Evolutionary conservation across 768 basidiomycete species (phyloP).

Genomic region (Clavulina sp.): DNA sequence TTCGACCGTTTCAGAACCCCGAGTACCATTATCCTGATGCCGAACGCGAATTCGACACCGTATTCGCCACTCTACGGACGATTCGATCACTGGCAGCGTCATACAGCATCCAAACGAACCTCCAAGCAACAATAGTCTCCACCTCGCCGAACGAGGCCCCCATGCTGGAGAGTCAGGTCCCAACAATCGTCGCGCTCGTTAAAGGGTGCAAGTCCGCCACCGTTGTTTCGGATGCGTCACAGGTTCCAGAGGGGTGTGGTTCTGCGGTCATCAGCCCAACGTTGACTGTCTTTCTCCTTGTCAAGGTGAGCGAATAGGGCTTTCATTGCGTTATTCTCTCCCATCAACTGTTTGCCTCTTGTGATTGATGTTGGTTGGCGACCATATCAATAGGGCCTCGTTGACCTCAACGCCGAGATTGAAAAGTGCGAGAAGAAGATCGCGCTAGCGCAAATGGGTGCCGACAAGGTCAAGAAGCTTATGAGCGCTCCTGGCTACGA

Average conservation of each 20-base stretch:
- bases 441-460: constrained; percentile 44
- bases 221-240: constrained; percentile 41
- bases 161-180: constrained; percentile 52
- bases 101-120: constrained; percentile 73
- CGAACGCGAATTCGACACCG: constrained; percentile 70
- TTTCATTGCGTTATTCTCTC: not conserved
- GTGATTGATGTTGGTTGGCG: too few species aligned
- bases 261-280: constrained; percentile 61
- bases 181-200: constrained; percentile 63
- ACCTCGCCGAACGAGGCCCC: constrained; percentile 42
- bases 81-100: constrained; percentile 75
- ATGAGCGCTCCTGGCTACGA: constrained; percentile 61
- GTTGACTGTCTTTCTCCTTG: constrained; percentile 64
- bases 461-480: constrained; percentile 61
- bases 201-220: constrained; percentile 73
- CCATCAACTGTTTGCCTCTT: too few species aligned
- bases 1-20: constrained; percentile 29
- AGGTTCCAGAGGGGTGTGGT: constrained; percentile 82
- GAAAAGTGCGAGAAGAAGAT: constrained; percentile 83
- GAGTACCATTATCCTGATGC: constrained; percentile 50
- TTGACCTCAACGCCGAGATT: constrained; percentile 78
- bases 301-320: constrained; percentile 38
- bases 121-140: constrained; percentile 76
- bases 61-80: constrained; percentile 60
- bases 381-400: constrained; percentile 46